Conservation (phyloP, 163 green algal species). For the Volvox carteri region DNA sequence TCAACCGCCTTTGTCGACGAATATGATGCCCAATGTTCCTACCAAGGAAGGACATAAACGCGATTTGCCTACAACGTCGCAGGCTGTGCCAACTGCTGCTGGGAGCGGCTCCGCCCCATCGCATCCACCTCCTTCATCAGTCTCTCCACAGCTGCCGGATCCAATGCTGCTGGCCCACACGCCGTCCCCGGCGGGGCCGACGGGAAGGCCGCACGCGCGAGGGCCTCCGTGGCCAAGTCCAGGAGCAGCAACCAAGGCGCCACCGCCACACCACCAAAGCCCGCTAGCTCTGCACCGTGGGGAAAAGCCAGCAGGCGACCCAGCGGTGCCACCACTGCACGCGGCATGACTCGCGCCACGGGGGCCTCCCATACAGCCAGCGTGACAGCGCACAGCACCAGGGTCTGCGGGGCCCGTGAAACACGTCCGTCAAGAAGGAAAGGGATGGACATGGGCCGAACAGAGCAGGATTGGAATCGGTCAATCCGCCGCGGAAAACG, state of each 20-base stretch:
- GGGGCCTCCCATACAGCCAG: conserved; percentile 58
- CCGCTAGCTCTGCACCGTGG: conserved; percentile 51
- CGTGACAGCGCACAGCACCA: background rate
- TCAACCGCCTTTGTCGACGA: no score
- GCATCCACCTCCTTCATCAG: conserved; percentile 38
- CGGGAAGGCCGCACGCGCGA: conserved; percentile 53
- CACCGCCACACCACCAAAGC: conserved; percentile 59
- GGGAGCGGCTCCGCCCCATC: background rate
- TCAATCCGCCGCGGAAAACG: no score
- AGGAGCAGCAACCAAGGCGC: conserved; percentile 60
- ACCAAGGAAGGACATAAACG: no score
- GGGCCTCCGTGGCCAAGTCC: conserved; percentile 50
- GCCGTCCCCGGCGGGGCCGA: background rate
- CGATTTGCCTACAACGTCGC: no score
- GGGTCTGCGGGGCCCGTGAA: background rate
- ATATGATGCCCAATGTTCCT: no score
- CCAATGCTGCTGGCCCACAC: background rate
- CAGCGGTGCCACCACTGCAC: conserved; percentile 47
- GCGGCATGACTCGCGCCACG: conserved; percentile 54
- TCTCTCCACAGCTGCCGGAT: background rate
- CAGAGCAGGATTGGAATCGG: no score
- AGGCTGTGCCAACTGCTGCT: background rate
- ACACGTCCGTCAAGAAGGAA: no score
- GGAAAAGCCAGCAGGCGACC: conserved; percentile 59
- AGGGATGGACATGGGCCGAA: background rate